Evolutionary conservation across 805 yeast genomes (phyloP).

Genomic region (Wickerhamiella dianesei): DNA sequence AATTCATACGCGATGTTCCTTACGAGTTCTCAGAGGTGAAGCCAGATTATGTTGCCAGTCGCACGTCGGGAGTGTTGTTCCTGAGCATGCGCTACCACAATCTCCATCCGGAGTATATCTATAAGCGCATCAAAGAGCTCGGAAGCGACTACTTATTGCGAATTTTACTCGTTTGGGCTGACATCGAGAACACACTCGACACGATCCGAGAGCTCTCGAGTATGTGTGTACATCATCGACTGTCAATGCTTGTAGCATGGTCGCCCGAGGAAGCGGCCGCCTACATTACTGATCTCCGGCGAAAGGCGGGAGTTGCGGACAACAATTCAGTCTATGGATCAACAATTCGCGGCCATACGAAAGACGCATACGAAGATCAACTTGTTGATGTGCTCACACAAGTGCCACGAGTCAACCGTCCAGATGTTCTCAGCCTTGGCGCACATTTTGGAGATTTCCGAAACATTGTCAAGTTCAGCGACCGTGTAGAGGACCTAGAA

Average conservation of each 20-base stretch:
- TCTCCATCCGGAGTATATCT: conserved; percentile 31
- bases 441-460: conserved; percentile 24
- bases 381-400: conserved; percentile 24
- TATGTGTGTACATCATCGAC: conserved; percentile 21
- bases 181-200: conserved; percentile 27
- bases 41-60: conserved; percentile 28
- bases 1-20: conserved; percentile 17
- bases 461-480: conserved; percentile 21
- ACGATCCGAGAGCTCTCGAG: conserved; percentile 25
- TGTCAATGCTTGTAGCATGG: conserved; percentile 28
- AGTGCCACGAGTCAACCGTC: conserved; percentile 28
- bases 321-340: conserved; percentile 10
- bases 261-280: conserved; percentile 27
- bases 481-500: conserved; percentile 16
- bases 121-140: conserved; percentile 25
- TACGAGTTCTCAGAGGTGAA: conserved; percentile 22
- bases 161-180: conserved; percentile 27
- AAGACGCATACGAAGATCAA: conserved; percentile 22
- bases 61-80: conserved; percentile 26
- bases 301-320: conserved; percentile 23
- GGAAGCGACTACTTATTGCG: conserved; percentile 24
- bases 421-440: conserved; percentile 25
- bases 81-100: conserved; percentile 25
- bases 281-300: conserved; percentile 25
- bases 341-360: conserved; percentile 11